Percentiles rank a stretch among this genome's conserved stretches.
Conservation (phyloP, 1,139 yeast species). For the Blastobotrys petasosporus region DNA sequence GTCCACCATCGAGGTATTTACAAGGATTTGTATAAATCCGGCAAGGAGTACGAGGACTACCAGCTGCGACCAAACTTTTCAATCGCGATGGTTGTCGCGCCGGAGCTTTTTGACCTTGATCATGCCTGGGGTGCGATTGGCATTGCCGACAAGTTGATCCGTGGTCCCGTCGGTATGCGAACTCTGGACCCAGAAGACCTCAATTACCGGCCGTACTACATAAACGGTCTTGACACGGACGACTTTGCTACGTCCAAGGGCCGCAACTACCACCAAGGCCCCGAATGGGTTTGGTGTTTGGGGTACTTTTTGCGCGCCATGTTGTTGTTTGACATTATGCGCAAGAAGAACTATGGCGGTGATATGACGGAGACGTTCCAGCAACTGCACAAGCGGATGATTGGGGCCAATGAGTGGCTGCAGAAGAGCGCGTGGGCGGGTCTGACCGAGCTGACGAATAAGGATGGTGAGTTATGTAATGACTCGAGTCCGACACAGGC, state of each 20-base stretch:
- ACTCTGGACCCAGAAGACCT: slow-evolving; percentile 89
- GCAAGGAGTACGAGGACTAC: slow-evolving; percentile 88
- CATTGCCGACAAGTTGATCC: slow-evolving; percentile 62
- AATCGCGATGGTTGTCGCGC: slow-evolving; percentile 89
- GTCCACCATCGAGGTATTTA: slow-evolving; percentile 90
- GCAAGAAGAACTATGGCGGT: slow-evolving; percentile 20
- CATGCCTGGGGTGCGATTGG: slow-evolving; percentile 59
- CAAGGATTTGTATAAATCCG: slow-evolving; percentile 75
- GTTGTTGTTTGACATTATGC: slow-evolving; percentile 44
- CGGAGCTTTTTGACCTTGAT: slow-evolving; percentile 68
- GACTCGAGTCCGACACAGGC: slow-evolving; percentile 97
- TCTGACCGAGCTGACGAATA: slow-evolving; percentile 83
- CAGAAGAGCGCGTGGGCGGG: slow-evolving; percentile 85
- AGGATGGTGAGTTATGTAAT: slow-evolving; percentile 68
- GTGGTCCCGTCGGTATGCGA: slow-evolving; percentile 90
- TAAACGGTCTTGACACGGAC: slow-evolving; percentile 68
- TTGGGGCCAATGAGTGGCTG: slow-evolving; percentile 65
- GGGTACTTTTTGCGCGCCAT: slow-evolving; percentile 86
- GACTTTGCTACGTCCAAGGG: slow-evolving; percentile 95
- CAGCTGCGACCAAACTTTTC: slow-evolving; percentile 90
- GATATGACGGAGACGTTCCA: slow-evolving; percentile 36
- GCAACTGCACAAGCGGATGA: slow-evolving; percentile 47
- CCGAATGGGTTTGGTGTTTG: slow-evolving; percentile 94
- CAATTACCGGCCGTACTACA: slow-evolving; percentile 86
- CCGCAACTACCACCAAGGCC: slow-evolving; percentile 96